phyloP scores from a whole-genome alignment of 2,329 filamentous ascomycete species.

The Clonostachys rhizophaga region DNA sequence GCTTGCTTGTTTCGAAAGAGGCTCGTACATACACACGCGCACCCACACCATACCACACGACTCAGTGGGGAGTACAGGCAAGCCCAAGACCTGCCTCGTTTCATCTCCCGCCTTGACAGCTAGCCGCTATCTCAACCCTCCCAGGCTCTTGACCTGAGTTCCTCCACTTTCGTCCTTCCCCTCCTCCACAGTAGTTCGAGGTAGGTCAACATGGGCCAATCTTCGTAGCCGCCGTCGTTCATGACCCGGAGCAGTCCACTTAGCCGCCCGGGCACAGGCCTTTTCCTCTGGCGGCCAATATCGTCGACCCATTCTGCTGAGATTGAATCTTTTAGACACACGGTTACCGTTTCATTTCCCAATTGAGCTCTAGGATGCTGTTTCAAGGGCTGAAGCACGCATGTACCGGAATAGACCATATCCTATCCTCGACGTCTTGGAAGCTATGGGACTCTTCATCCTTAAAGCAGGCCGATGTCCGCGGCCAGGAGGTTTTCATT shows the following conservation, averaged over 20 bases:
- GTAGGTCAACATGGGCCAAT: no score
- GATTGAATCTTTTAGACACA: constrained; percentile 43
- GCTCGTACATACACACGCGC: no score
- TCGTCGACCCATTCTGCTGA: constrained; percentile 32
- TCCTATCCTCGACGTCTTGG: constrained; percentile 2
- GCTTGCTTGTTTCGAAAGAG: no score
- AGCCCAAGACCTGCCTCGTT: no score
- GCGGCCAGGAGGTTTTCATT: constrained; percentile 2
- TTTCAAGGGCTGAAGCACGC: constrained; percentile 15
- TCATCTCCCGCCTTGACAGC: neutral
- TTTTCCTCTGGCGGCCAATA: constrained; percentile 46
- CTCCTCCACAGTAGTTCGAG: neutral
- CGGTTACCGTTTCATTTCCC: constrained; percentile 44
- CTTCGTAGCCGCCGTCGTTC: no score
- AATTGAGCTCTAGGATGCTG: constrained; percentile 8
- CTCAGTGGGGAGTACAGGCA: no score
- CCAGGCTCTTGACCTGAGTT: neutral
- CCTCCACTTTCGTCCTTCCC: neutral
- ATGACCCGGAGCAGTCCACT: neutral
- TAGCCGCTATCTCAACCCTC: neutral
- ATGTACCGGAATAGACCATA: constrained; percentile 1
- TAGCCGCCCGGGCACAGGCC: constrained; percentile 45
- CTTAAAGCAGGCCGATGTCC: neutral
- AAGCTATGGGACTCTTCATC: constrained; percentile 1
- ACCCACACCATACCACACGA: no score